Evolutionary conservation across 768 basidiomycete species (phyloP), one percentile per base, ranked within the genome.

Genomic region (Boletus subcaerulescens): DNA sequence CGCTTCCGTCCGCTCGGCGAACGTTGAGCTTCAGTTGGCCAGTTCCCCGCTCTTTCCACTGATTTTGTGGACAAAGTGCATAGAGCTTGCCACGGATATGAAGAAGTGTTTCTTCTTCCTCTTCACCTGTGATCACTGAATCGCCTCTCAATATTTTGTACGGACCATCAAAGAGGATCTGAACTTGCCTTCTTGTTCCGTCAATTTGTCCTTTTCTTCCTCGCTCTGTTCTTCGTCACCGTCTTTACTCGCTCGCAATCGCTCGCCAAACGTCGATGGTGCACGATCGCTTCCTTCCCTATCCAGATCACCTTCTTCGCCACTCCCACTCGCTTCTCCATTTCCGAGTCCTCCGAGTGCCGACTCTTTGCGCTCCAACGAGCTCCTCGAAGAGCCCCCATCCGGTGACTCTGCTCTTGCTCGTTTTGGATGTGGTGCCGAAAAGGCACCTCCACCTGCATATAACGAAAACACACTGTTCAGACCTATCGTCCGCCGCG

Each of bases 41-140:
- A 24, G 81, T 85, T 26, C 90, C 90, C 46, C 85, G 80, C 65
- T 92, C 90, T 64, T 84, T 88, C 90, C 90, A 92, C 54, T 80
- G 77, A 66, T 82, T 68, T 74, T 82, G 65, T 66, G 73, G 32
- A 61, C 79, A 76, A 43, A 91, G 75, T 24, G 78, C 67, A 66
- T 81, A 91, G 20, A 92, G 71, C 71, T 92, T 92, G 46, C 87
- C 89, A 52, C 90, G 82, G 17, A 86, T 85, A 72, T 88, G 86
- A 68, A 83, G 81, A 45, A 90, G 70, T 7, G 86, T 89, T 52
- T 86, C 80, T 62, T 92, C 90, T 20, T 89, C 87, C 67, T 92
- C 90, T 70, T 92, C 90, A 10, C 90, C 90, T 3, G 90, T 92
- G 43, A 78, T 69, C 36, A 87, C 88, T 89, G 58, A 17, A 60